These are phyloP conservation scores for Wickerhamiella vanderwaltii DNA, from an alignment of 805 yeast species.

Conservation along the genomic window DNA sequence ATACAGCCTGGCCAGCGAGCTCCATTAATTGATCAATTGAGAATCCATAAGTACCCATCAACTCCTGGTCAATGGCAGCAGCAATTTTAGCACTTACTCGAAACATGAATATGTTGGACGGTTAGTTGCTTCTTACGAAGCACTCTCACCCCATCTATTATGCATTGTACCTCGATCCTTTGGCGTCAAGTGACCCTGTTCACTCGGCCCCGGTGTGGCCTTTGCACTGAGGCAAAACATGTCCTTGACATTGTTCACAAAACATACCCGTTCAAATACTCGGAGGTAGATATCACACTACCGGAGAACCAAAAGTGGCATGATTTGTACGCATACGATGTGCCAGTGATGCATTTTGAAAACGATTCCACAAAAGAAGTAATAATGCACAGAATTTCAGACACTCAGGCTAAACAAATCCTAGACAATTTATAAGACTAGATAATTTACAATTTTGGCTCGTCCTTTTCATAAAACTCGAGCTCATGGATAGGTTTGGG, in stretches of 20 bases:
- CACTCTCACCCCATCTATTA: neutral
- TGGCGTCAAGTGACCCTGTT: conserved; percentile 21
- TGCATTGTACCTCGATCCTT: neutral
- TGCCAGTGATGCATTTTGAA: conserved; percentile 27
- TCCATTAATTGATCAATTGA: conserved; percentile 89
- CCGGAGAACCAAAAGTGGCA: conserved; percentile 27
- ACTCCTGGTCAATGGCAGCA: conserved; percentile 65
- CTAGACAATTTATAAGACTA: conserved; percentile 1
- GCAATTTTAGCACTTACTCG: conserved; percentile 38
- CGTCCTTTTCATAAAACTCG: conserved; percentile 9
- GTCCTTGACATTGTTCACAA: conserved; percentile 18
- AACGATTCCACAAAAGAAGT: conserved; percentile 13
- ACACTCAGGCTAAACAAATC: conserved; percentile 14
- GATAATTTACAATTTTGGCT: conserved; percentile 2
- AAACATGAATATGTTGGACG: neutral
- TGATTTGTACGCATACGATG: conserved; percentile 30
- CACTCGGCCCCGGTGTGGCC: conserved; percentile 29
- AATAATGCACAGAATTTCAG: conserved; percentile 24
- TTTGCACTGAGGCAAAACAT: conserved; percentile 27
- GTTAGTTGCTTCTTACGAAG: neutral
- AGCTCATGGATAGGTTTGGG: conserved; percentile 6
- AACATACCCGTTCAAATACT: conserved; percentile 15
- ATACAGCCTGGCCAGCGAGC: conserved; percentile 88
- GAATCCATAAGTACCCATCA: conserved; percentile 76
- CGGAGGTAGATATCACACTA: conserved; percentile 26